phyloP scores from a whole-genome alignment of 2,329 filamentous ascomycete species.

The Diaporthe capsici region DNA sequence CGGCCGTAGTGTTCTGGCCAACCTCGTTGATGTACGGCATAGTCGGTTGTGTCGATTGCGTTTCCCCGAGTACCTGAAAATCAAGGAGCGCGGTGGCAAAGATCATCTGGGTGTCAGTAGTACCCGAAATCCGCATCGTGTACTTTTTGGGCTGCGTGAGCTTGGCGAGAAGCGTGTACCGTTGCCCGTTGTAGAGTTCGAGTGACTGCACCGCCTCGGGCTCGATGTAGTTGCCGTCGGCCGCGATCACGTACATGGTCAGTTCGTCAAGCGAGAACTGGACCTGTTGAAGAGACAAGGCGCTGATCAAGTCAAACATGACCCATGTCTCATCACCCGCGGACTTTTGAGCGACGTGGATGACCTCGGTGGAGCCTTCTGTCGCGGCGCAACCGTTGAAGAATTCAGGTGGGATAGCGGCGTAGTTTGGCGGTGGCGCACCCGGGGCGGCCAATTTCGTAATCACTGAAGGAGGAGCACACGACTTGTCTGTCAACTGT shows the following conservation, averaged over 20 bases:
- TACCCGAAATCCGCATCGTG: not conserved
- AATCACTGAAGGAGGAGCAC: not conserved
- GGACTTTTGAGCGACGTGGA: not conserved
- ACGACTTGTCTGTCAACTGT: not conserved
- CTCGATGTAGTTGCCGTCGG: slow-evolving; percentile 2
- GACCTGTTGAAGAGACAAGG: not conserved
- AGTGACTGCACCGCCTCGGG: not conserved
- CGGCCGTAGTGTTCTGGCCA: not conserved
- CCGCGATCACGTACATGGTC: not conserved
- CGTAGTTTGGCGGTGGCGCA: not conserved
- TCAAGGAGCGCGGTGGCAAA: not conserved
- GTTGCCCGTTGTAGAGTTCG: not conserved
- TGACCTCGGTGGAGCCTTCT: not conserved
- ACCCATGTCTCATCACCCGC: not conserved
- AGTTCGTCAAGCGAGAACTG: slow-evolving; percentile 1
- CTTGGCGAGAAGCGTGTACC: not conserved
- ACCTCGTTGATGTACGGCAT: not conserved
- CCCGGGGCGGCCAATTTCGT: not conserved
- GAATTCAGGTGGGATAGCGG: not conserved
- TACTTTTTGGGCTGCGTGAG: not conserved
- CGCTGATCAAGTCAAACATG: not conserved
- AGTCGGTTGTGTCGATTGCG: not conserved
- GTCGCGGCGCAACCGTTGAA: not conserved
- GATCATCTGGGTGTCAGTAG: not conserved
- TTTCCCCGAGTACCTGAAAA: not conserved